Base-by-base conservation (phyloP, 2,329 filamentous ascomycete genomes). In the Amesomyces nigricolor region DNA sequence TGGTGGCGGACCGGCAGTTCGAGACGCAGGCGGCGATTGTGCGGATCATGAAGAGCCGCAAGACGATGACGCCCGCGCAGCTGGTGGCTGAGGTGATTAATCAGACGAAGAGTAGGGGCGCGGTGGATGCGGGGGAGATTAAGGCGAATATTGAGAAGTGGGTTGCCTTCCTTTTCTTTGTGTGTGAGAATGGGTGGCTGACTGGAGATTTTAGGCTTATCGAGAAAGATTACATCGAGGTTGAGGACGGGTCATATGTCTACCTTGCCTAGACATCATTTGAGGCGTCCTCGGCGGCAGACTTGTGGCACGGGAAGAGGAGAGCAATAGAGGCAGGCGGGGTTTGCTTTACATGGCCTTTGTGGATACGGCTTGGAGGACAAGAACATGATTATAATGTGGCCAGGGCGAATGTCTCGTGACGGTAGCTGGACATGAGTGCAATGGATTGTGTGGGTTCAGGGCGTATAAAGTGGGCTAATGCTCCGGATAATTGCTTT, bases 11-110 rank as follows among this genome's bases (percentile, higher is more conserved):
- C 68, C 78, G 94, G 49, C 90, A 96, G 67, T 96, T 95, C 66
- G 95, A 99, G 74, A 96, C 91, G 0, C 94, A 99, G 71, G 94
- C 94, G 0, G 92, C 94, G 0, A 95, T 99, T 67, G 94, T 99
- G 59, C 78, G 94, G 16, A 95, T 99, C 67, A 91, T 99, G 88
- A 99, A 99, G 82, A 88, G 86, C 61, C 80, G 90, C 62, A 96
- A 96, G 81, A 81, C 74, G 8, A 91, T 97, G 72, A 83, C 82
- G 4, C 92, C 97, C 68, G 78, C 83, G n/a, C 88, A 95, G 69
- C 75, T 99, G 26, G 88, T 97, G 17, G 85, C 87, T 2, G 91
- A 97, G 74, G 91, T 96, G 16, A 96, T 99, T 67, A 88, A 86
- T 64, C 85, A 92, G 67, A 99, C 92, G 1, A 89, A 86, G 75